phyloP scores from a whole-genome alignment of 768 basidiomycete genomes.

The Tulasnella sp. region DNA sequence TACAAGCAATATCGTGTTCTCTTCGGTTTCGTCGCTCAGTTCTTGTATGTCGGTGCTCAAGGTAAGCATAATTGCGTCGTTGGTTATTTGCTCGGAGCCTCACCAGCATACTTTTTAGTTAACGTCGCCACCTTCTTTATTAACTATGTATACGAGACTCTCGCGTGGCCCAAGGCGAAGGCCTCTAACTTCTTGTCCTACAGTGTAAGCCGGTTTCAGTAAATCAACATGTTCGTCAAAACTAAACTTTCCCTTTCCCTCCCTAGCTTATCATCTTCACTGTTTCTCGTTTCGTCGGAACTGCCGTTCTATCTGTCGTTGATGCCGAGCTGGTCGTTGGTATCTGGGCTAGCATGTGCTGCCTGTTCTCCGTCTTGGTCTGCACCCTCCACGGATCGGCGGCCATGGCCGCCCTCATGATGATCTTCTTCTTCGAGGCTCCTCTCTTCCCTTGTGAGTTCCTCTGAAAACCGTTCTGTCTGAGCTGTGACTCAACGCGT shows the following conservation, averaged over 20 bases:
- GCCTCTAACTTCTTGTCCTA: constrained; percentile 68
- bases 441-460: constrained; percentile 13
- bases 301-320: constrained; percentile 56
- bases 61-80: not conserved
- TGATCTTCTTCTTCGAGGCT: constrained; percentile 17
- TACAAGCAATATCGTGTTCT: constrained; percentile 66
- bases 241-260: not conserved
- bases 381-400: constrained; percentile 51
- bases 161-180: constrained; percentile 50
- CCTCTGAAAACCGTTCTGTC: no score
- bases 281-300: constrained; percentile 52
- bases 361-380: constrained; percentile 50
- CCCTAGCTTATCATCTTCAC: constrained; percentile 28
- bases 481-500: not conserved
- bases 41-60: constrained; percentile 46
- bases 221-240: constrained; percentile 28
- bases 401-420: constrained; percentile 53
- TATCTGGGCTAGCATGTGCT: constrained; percentile 52
- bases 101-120: constrained; percentile 54
- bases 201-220: constrained; percentile 61
- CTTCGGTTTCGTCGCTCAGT: constrained; percentile 71
- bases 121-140: constrained; percentile 62
- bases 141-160: constrained; percentile 63
- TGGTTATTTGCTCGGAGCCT: not conserved
- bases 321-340: constrained; percentile 62